Base-by-base conservation (phyloP, 768 basidiomycete species). In the Collybia mongolica region DNA sequence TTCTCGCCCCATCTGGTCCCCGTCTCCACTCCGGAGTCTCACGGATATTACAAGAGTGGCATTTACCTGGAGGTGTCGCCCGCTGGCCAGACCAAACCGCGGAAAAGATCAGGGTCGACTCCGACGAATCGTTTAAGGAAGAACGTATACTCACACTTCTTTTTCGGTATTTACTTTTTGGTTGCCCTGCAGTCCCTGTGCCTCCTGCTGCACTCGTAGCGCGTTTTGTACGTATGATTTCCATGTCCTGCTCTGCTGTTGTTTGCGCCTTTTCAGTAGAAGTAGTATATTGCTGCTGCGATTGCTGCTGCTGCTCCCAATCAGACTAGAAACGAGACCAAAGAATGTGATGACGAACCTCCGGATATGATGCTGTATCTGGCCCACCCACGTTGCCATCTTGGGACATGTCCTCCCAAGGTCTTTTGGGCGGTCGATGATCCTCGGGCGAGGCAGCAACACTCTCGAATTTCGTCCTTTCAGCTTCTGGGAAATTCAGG, bases 11-110 rank as follows among this genome's bases (percentile, higher is more conserved):
- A 60, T 91, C 90, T 2, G 90, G 90, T 14, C 90, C 90, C 20
- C 89, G 79, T 46, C 90, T 69, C 90, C 90, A 92, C 65, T 92
- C 90, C n/a, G 90, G 90, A 3, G 90, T 92, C 63, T 92, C 90
- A 51, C 86, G 76, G 49, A 90, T 91, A 68, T 90, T 88, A 64
- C 90, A 92, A 26, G 90, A 90, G 67, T 91, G 88, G 60, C 90
- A 92, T 62, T 91, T 90, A 8, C 89, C 89, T 4, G 90, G 90
- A 15, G 90, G 90, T 32, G 86, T 89, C 39, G 90, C 88, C 57
- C 90, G 83, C 90, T 92, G 69, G 45, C 58, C 61, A 61, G 61
- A 72, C 63, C 54, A 69, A 65, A 63, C 55, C 56, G 56, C 58
- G 57, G 58, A 66, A 65, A 54, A 60, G 44, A 52, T 43, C 45